Percentiles rank a stretch among this genome's conserved stretches.
These are phyloP conservation scores for Moricandia arvensis DNA, from an alignment of 345 rosid genomes.

Conservation along the genomic window DNA sequence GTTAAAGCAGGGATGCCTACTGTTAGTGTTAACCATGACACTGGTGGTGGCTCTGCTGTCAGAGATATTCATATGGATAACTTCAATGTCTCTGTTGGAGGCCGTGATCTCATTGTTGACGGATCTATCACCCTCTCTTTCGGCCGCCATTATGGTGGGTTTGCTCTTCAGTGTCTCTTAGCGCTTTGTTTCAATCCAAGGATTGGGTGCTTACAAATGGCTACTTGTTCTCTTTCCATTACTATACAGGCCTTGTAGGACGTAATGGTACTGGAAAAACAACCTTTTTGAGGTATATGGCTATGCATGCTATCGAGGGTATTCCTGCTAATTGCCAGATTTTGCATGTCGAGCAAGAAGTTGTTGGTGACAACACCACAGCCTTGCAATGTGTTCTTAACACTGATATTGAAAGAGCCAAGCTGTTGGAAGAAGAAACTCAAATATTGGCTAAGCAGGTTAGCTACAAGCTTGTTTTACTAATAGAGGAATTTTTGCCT, in stretches of 20 bases:
- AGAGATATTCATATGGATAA: conserved; percentile 95
- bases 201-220: conserved; percentile 15
- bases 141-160: conserved; percentile 96
- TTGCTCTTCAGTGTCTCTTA: conserved; percentile 18
- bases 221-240: conserved; percentile 14
- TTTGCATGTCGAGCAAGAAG: conserved; percentile 98
- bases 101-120: conserved; percentile 95
- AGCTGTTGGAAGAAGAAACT: conserved; percentile 83
- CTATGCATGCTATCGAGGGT: conserved; percentile 96
- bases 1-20: conserved; percentile 91
- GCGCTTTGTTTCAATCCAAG: conserved; percentile 9
- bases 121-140: conserved; percentile 82
- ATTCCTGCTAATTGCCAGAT: conserved; percentile 96
- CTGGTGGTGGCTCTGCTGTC: conserved; percentile 64
- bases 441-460: conserved; percentile 72
- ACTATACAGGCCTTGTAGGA: conserved; percentile 83
- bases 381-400: conserved; percentile 96
- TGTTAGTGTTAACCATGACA: conserved; percentile 74
- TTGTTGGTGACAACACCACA: conserved; percentile 78
- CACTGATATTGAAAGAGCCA: conserved; percentile 85
- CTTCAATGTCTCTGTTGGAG: conserved; percentile 90
- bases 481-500: conserved; percentile 4
- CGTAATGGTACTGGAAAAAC: conserved; percentile 99
- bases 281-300: conserved; percentile 94
- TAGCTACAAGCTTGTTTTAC: conserved; percentile 22